Conservation (phyloP, 768 basidiomycete species). For the Leccinum boreale region DNA sequence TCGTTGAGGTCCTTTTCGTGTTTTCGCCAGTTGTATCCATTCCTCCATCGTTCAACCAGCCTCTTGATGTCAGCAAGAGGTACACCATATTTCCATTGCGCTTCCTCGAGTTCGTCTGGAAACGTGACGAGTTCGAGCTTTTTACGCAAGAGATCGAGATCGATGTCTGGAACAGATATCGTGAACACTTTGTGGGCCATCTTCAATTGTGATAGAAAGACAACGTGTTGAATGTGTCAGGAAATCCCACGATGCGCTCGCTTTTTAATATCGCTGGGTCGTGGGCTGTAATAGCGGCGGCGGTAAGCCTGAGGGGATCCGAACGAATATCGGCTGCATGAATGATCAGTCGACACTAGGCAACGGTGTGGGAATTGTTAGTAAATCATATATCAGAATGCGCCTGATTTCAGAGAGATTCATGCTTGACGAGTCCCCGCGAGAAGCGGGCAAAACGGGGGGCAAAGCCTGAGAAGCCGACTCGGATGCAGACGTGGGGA, state of each 20-base stretch:
- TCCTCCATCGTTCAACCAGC: slow-evolving; percentile 47
- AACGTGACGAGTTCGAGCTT: slow-evolving; percentile 48
- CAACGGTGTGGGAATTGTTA: not conserved
- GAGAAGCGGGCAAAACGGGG: not conserved
- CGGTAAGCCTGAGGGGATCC: not conserved
- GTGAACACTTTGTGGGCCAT: slow-evolving; percentile 44
- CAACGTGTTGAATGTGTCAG: not conserved
- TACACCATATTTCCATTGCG: slow-evolving; percentile 48
- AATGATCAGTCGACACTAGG: not conserved
- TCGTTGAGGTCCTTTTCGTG: slow-evolving; percentile 50
- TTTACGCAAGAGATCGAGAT: slow-evolving; percentile 37
- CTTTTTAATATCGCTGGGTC: not conserved
- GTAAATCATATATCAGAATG: not conserved
- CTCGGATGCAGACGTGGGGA: not conserved
- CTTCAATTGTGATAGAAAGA: not conserved
- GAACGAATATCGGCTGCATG: not conserved
- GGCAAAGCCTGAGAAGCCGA: not conserved
- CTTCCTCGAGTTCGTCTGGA: slow-evolving; percentile 58
- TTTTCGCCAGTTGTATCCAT: slow-evolving; percentile 54
- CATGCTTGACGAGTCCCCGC: not conserved
- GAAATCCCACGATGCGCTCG: not conserved
- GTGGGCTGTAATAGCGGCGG: too few relatives aligned
- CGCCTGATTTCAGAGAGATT: not conserved
- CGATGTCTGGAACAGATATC: slow-evolving; percentile 42
- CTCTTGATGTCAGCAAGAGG: slow-evolving; percentile 49